These are phyloP conservation scores for Collybia mongolica DNA, from an alignment of 768 basidiomycete species.

Conservation along the genomic window DNA sequence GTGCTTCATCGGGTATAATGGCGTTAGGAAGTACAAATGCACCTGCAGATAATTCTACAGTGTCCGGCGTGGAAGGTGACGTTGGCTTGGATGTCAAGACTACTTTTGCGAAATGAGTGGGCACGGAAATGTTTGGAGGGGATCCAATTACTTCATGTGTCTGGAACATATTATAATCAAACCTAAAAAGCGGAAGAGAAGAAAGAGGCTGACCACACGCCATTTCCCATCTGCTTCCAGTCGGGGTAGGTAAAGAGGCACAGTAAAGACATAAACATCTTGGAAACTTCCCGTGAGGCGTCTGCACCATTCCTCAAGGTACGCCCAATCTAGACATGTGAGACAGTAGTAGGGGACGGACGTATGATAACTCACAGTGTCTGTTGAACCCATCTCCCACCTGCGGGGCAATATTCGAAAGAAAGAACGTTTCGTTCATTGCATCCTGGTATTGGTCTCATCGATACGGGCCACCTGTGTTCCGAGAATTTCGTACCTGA, in stretches of 20 bases:
- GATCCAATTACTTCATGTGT: slow-evolving; percentile 93
- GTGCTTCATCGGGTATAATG: slow-evolving; percentile 81
- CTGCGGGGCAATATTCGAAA: slow-evolving; percentile 97
- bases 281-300: slow-evolving; percentile 82
- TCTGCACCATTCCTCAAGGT: slow-evolving; percentile 94
- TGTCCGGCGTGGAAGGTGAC: slow-evolving; percentile 68
- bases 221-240: slow-evolving; percentile 89
- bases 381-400: slow-evolving; percentile 97
- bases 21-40: slow-evolving; percentile 97
- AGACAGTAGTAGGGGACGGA: not conserved
- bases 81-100: slow-evolving; percentile 75
- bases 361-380: slow-evolving; percentile 65
- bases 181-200: not conserved
- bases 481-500: slow-evolving; percentile 47
- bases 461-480: not conserved
- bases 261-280: slow-evolving; percentile 97
- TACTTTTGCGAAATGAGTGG: slow-evolving; percentile 98
- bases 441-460: slow-evolving; percentile 50
- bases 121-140: slow-evolving; percentile 88
- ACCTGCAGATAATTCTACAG: slow-evolving; percentile 79
- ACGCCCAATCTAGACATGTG: slow-evolving; percentile 81
- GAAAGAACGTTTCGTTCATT: slow-evolving; percentile 94
- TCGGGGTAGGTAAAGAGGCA: slow-evolving; percentile 93
- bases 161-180: slow-evolving; percentile 33
- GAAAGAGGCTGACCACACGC: slow-evolving; percentile 71